Percentiles rank a stretch among this genome's conserved stretches.
Conservation (phyloP, 345 rosid species). For the Raphanus sativus region DNA sequence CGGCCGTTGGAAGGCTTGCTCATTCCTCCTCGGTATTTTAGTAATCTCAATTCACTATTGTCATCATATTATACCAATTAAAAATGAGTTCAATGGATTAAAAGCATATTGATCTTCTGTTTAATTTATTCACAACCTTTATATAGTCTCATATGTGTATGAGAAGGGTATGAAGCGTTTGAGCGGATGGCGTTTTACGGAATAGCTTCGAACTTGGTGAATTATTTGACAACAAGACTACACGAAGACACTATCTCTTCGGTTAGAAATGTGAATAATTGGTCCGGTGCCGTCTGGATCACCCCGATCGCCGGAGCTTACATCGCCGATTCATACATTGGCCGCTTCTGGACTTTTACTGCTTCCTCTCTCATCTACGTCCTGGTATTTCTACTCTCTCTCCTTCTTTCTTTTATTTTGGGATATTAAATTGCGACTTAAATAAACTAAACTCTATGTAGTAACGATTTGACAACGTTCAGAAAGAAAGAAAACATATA, state of each 20-base stretch:
- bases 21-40: conserved; percentile 72
- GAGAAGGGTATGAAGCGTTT: conserved; percentile 81
- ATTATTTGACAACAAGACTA: conserved; percentile 71
- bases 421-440: neutral
- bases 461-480: neutral
- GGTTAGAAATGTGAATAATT: conserved; percentile 83
- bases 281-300: conserved; percentile 95
- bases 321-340: conserved; percentile 84
- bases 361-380: conserved; percentile 76
- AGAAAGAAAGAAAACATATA: neutral
- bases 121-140: neutral
- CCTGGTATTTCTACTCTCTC: conserved; percentile 43
- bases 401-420: neutral
- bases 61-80: neutral
- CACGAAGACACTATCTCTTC: conserved; percentile 85
- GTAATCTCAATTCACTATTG: neutral
- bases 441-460: neutral
- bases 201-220: conserved; percentile 80
- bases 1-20: conserved; percentile 92
- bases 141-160: conserved; percentile 9
- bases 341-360: conserved; percentile 94
- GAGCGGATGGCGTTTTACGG: conserved; percentile 97
- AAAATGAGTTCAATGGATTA: neutral
- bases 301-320: conserved; percentile 89
- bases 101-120: neutral